These are phyloP conservation scores for Spizellomyces sp. DNA, from an alignment of 192 early-diverging fungal genomes.

Conservation along the genomic window DNA sequence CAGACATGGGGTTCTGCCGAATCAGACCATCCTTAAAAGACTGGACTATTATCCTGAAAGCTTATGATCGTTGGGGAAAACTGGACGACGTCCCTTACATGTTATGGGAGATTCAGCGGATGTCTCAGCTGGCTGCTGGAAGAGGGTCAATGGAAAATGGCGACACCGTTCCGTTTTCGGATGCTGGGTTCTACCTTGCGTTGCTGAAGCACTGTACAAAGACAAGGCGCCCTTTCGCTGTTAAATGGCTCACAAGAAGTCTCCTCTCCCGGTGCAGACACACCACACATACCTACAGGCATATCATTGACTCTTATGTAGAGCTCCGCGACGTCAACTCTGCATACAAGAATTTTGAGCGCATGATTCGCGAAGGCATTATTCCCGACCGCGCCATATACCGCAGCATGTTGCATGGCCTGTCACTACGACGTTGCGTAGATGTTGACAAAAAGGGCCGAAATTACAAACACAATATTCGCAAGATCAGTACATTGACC, in stretches of 20 bases:
- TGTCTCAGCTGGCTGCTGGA: constrained; percentile 5
- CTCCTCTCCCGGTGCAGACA: background rate
- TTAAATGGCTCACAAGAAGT: background rate
- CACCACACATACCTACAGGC: background rate
- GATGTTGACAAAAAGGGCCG: background rate
- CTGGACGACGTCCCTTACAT: constrained; percentile 14
- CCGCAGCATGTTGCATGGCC: background rate
- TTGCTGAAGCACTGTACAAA: background rate
- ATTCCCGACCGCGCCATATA: background rate
- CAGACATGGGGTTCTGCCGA: constrained; percentile 14
- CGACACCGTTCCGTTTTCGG: background rate
- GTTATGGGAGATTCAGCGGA: background rate
- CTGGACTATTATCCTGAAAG: constrained; percentile 8
- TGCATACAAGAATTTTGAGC: background rate
- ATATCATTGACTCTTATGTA: background rate
- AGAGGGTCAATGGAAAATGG: background rate
- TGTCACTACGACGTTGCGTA: background rate
- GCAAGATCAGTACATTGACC: background rate
- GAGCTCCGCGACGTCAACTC: background rate
- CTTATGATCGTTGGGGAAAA: constrained; percentile 20
- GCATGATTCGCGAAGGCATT: background rate
- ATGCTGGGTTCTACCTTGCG: background rate
- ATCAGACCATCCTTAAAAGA: background rate
- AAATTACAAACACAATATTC: background rate
- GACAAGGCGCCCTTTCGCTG: constrained; percentile 2